These are phyloP conservation scores for Zygosaccharomyces pseudorouxii DNA, from an alignment of 805 yeast genomes.

Conservation along the genomic window DNA sequence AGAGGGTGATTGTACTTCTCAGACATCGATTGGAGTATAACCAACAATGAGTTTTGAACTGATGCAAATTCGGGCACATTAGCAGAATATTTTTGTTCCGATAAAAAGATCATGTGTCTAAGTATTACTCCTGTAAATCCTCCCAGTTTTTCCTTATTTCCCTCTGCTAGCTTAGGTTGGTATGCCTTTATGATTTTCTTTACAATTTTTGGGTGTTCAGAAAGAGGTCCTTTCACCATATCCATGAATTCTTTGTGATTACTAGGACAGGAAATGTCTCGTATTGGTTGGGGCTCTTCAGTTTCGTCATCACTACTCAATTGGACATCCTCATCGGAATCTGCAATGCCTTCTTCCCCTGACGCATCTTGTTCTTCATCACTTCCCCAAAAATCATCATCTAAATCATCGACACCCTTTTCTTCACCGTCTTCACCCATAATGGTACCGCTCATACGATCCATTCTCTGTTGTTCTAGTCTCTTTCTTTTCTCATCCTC, in stretches of 20 bases:
- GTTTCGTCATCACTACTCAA: slow-evolving; percentile 34
- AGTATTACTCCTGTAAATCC: slow-evolving; percentile 58
- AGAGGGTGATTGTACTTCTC: slow-evolving; percentile 61
- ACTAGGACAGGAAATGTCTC: slow-evolving; percentile 43
- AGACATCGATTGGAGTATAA: slow-evolving; percentile 52
- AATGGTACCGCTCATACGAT: slow-evolving; percentile 66
- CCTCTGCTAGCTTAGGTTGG: slow-evolving; percentile 75
- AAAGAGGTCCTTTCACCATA: slow-evolving; percentile 35
- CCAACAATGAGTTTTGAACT: slow-evolving; percentile 42
- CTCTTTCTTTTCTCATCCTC: slow-evolving; percentile 54
- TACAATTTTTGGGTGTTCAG: slow-evolving; percentile 45
- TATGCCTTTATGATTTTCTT: slow-evolving; percentile 53
- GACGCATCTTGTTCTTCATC: slow-evolving; percentile 44
- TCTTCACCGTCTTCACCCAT: slow-evolving; percentile 43
- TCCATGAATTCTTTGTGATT: slow-evolving; percentile 42
- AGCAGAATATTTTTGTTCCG: slow-evolving; percentile 36
- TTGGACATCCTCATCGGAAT: slow-evolving; percentile 40
- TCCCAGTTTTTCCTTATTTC: slow-evolving; percentile 73
- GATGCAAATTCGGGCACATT: slow-evolving; percentile 36
- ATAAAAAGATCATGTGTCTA: slow-evolving; percentile 52
- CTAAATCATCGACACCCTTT: slow-evolving; percentile 62
- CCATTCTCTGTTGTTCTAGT: slow-evolving; percentile 62
- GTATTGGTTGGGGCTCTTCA: slow-evolving; percentile 10
- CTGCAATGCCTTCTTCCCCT: slow-evolving; percentile 33
- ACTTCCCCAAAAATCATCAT: slow-evolving; percentile 64